These are phyloP conservation scores for Geotrichum europaeum DNA, from an alignment of 1,139 yeast species.

Conservation along the genomic window DNA sequence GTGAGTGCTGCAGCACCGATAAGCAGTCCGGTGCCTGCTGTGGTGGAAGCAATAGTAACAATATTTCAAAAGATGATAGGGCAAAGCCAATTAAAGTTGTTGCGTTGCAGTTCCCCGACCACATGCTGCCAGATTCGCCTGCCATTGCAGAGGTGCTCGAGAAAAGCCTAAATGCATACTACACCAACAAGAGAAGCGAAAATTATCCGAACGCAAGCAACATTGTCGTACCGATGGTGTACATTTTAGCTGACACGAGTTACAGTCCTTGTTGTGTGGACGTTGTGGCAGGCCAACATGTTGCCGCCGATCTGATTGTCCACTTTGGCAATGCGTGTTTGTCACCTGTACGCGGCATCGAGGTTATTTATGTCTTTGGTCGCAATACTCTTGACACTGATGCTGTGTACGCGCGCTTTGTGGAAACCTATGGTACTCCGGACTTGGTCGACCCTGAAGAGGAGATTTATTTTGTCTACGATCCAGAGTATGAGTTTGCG, in stretches of 20 bases:
- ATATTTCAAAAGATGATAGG: not conserved
- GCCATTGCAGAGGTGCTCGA: conserved; percentile 51
- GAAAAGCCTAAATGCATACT: conserved; percentile 25
- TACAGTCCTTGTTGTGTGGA: conserved; percentile 95
- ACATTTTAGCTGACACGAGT: conserved; percentile 80
- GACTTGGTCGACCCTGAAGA: conserved; percentile 12
- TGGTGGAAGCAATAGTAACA: conserved; percentile 6
- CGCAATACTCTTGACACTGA: conserved; percentile 28
- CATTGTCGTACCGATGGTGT: conserved; percentile 21
- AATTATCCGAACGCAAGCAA: conserved; percentile 22
- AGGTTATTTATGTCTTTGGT: conserved; percentile 75
- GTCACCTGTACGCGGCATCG: conserved; percentile 60
- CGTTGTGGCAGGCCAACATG: conserved; percentile 95
- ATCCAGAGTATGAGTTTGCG: conserved; percentile 28
- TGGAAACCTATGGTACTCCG: conserved; percentile 9
- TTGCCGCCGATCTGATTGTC: conserved; percentile 72
- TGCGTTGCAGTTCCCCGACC: conserved; percentile 89
- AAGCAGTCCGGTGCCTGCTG: conserved; percentile 35
- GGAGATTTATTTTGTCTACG: conserved; percentile 29
- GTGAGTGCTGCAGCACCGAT: conserved; percentile 40
- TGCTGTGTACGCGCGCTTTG: conserved; percentile 24
- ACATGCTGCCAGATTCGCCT: conserved; percentile 70
- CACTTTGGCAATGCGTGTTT: conserved; percentile 96
- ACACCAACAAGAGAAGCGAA: not conserved
- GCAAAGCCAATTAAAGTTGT: conserved; percentile 40